Evolutionary conservation across 352 stramenopile species (phyloP).

Genomic region (Pseudoperonospora humuli): DNA sequence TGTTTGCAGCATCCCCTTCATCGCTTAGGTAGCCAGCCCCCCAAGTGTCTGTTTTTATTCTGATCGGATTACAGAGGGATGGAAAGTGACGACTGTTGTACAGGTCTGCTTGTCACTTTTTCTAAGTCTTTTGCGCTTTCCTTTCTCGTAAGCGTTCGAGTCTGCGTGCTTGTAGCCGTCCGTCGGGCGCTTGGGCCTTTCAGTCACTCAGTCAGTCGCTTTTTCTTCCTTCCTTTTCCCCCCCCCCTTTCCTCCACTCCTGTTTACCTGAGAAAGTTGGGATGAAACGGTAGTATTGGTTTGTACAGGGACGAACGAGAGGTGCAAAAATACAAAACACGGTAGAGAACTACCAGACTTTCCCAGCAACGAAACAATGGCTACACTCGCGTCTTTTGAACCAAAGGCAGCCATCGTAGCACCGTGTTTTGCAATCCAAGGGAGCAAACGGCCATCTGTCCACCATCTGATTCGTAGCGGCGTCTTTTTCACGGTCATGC

Average conservation of each 20-base stretch:
- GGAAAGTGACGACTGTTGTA: too few relatives aligned
- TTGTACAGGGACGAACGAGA: background rate
- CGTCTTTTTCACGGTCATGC: background rate
- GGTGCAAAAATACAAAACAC: background rate
- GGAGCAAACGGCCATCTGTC: background rate
- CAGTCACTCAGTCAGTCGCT: constrained; percentile 20
- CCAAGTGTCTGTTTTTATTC: constrained; percentile 3
- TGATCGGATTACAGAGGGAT: background rate
- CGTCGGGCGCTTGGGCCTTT: constrained; percentile 5
- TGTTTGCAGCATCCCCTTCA: constrained; percentile 88
- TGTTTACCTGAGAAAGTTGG: background rate
- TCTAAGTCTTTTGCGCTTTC: background rate
- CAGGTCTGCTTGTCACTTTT: too few relatives aligned
- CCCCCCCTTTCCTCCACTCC: constrained; percentile 16
- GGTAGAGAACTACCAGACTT: background rate
- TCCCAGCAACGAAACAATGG: background rate
- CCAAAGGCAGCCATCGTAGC: background rate
- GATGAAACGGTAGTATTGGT: background rate
- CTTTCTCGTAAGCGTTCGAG: background rate
- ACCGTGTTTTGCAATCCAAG: background rate
- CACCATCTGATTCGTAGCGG: background rate
- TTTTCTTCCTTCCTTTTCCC: constrained; percentile 27
- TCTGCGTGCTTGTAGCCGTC: constrained; percentile 11
- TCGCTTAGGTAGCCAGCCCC: constrained; percentile 30
- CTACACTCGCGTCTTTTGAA: background rate